Conservation (phyloP, 2,329 filamentous ascomycete species). For the Aspergillus carbonarius region DNA sequence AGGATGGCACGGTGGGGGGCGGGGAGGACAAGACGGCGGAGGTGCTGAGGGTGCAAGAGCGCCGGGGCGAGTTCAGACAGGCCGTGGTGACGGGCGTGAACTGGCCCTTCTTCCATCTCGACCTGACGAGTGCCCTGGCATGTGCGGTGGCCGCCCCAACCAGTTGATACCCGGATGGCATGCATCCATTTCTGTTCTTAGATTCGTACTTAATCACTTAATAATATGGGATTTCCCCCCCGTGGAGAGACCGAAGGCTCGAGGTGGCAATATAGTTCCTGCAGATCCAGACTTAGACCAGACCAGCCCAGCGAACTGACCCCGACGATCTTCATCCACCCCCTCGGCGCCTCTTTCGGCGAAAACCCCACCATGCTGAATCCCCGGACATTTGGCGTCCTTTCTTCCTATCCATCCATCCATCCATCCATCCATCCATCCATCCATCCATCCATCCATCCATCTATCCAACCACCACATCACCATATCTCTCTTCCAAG, state of each 20-base stretch:
- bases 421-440: no score
- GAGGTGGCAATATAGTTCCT: no score
- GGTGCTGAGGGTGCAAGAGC: neutral
- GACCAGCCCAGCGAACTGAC: no score
- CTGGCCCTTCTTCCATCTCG: slow-evolving; percentile 86
- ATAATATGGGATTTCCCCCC: no score
- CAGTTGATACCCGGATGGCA: neutral
- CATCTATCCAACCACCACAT: no score
- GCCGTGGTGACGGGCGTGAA: slow-evolving; percentile 79
- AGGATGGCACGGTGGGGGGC: neutral
- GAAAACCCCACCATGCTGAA: neutral
- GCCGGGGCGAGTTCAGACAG: slow-evolving; percentile 26
- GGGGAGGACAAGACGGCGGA: neutral
- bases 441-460: no score
- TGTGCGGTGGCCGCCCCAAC: slow-evolving; percentile 63
- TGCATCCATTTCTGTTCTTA: no score
- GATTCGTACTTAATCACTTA: no score
- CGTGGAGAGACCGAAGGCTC: no score
- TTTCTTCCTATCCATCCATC: no score
- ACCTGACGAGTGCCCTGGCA: slow-evolving; percentile 82
- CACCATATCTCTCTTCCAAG: neutral
- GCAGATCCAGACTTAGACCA: no score
- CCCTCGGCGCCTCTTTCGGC: neutral
- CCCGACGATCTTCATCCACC: neutral
- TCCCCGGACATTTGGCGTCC: no score